These are phyloP conservation scores for Aspergillus baeticus DNA, from an alignment of 495 filamentous ascomycete genomes.

Conservation along the genomic window DNA sequence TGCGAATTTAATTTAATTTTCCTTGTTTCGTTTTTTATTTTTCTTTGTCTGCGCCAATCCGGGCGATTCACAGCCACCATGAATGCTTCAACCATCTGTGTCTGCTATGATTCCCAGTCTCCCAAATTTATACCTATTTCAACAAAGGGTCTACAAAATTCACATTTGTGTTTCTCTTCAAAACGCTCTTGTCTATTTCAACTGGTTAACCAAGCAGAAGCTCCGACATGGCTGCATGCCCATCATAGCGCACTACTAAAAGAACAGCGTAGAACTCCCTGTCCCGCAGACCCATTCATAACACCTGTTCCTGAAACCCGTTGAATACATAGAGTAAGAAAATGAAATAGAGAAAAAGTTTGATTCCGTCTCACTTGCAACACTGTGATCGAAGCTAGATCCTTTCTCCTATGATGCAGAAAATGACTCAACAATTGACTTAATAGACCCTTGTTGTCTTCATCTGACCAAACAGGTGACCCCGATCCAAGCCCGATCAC, in stretches of 20 bases:
- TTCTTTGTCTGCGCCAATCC: conserved; percentile 5
- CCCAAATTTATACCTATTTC: not conserved
- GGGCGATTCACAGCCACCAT: not conserved
- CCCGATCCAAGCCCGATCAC: not conserved
- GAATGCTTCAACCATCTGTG: no score
- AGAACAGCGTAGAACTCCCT: conserved; percentile 31
- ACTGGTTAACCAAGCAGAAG: conserved; percentile 13
- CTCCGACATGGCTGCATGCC: conserved; percentile 18
- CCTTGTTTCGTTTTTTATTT: not conserved
- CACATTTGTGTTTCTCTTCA: not conserved
- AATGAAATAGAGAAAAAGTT: conserved; percentile 9
- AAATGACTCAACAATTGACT: not conserved
- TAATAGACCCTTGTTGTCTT: not conserved
- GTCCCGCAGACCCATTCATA: conserved; percentile 30
- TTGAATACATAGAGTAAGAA: conserved; percentile 12
- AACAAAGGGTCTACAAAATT: not conserved
- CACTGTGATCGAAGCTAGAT: conserved; percentile 1
- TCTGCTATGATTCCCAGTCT: not conserved
- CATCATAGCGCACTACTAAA: conserved; percentile 18
- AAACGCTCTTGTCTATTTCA: conserved; percentile 1
- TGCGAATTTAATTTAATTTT: not conserved
- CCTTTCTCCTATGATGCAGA: not conserved
- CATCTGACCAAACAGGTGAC: conserved; percentile 3
- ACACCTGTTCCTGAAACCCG: conserved; percentile 17
- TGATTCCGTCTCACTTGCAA: conserved; percentile 12